Base-by-base conservation (phyloP, 1,139 yeast genomes). In the Geotrichum siamense region DNA sequence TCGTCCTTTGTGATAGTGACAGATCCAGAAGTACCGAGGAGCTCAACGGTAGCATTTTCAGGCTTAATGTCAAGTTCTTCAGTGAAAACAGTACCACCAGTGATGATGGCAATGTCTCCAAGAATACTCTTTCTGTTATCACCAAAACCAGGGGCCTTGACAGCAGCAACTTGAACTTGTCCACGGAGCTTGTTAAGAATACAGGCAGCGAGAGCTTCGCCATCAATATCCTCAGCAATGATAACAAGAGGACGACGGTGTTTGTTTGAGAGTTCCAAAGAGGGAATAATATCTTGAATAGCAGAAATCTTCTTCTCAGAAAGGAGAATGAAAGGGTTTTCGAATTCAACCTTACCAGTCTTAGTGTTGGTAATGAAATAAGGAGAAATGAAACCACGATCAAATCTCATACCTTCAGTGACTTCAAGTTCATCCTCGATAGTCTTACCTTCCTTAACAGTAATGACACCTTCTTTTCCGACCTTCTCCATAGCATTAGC, bases 401-500 rank as follows among this genome's bases (percentile, higher is more conserved):
- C 98, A 61, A 91, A 91, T 71, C 91, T 82, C 98, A 91, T 91
- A 73, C 98, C 98, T 72, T 91, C 98, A 54, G 97, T 91, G 55
- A 89, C 95, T 70, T 89, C 96, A 61, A 89, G 78, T 69, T 89
- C 96, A 65, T 89, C 97, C 69, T 86, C 95, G 63, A 89, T 75
- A 56, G 97, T 89, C 75, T 85, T 87, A 62, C 97, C 97, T 70
- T 89, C 97, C 75, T 84, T 81, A 63, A 91, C 95, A 58, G 98
- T 91, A 66, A 91, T 91, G 53, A 91, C 98, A 76, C 98, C 98
- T 70, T 91, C 98, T 71, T 91, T 91, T 61, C 98, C 98, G 52
- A 91, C 98, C 71, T 91, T 91, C 72, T 89, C 98, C 98, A 91
- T 91, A 59, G 98, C 98, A 48, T 83, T 79, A 48, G 98, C 97